phyloP scores from a whole-genome alignment of 129 eudicot species.

The Chrysanthemum seticuspe region DNA sequence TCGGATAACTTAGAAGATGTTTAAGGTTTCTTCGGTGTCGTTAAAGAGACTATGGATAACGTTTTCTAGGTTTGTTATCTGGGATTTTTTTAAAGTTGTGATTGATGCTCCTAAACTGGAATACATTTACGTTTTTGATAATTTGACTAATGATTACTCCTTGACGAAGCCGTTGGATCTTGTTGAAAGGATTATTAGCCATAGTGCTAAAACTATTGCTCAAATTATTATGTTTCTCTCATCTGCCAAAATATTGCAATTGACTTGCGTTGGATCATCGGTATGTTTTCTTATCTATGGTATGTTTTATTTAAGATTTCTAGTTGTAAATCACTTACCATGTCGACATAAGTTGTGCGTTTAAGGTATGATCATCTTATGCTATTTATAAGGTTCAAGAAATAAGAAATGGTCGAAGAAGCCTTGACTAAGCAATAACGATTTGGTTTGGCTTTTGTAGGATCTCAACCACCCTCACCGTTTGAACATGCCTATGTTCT shows the following conservation, averaged over 20 bases:
- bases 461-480: neutral
- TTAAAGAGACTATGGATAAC: conserved; percentile 14
- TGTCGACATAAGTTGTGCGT: neutral
- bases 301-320: neutral
- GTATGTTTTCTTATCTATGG: neutral
- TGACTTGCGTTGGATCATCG: neutral
- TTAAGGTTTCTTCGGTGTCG: conserved; percentile 14
- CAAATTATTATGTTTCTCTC: conserved; percentile 4
- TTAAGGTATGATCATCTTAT: neutral
- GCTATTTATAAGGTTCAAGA: neutral
- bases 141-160: neutral
- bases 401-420: neutral
- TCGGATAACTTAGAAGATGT: neutral
- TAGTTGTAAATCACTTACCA: neutral
- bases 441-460: neutral
- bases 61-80: neutral
- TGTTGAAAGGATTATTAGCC: conserved; percentile 1
- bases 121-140: conserved; percentile 18
- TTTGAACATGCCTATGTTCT: conserved; percentile 21
- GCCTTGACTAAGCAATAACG: neutral
- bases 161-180: conserved; percentile 11
- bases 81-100: neutral
- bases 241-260: conserved; percentile 20
- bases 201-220: neutral
- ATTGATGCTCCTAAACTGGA: conserved; percentile 28